These are phyloP conservation scores for Phialophora chinensis DNA, from an alignment of 2,329 filamentous ascomycete species.

Conservation along the genomic window DNA sequence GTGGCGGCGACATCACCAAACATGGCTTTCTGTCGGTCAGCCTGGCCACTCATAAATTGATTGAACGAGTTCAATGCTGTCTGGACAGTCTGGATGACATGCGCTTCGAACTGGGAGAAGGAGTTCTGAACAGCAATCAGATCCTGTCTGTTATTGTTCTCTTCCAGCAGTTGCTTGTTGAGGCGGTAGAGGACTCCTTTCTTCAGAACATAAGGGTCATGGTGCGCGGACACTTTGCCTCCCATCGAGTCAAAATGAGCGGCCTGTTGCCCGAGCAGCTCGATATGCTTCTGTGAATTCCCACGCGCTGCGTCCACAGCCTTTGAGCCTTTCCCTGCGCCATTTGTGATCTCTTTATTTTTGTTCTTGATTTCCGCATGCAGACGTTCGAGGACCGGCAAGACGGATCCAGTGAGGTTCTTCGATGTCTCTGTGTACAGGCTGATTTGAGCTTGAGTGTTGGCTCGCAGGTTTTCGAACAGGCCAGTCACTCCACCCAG, in stretches of 20 bases:
- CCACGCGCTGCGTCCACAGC: conserved; percentile 88
- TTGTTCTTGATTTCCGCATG: conserved; percentile 98
- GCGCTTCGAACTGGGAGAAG: conserved; percentile 84
- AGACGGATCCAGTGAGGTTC: conserved; percentile 81
- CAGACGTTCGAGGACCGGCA: conserved; percentile 86
- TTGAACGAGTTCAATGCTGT: conserved; percentile 82
- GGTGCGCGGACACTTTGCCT: conserved; percentile 70
- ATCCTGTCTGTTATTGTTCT: conserved; percentile 92
- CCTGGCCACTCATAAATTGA: conserved; percentile 77
- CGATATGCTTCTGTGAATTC: conserved; percentile 91
- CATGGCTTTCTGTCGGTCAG: conserved; percentile 78
- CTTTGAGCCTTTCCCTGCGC: conserved; percentile 84
- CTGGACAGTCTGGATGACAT: conserved; percentile 83
- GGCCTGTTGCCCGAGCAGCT: conserved; percentile 85
- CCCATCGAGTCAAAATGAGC: conserved; percentile 78
- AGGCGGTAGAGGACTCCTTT: conserved; percentile 82
- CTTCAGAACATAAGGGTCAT: conserved; percentile 88
- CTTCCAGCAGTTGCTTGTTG: conserved; percentile 87
- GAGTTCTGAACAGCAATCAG: conserved; percentile 89
- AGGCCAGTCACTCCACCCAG: conserved; percentile 86
- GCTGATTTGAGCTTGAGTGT: conserved; percentile 87
- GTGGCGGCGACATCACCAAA: conserved; percentile 82
- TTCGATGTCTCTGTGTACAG: conserved; percentile 90
- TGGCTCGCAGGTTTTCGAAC: conserved; percentile 92
- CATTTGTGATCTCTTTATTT: conserved; percentile 82